Conservation (phyloP, 2,329 filamentous ascomycete species). For the Neophaeococcomyces mojaviensis region DNA sequence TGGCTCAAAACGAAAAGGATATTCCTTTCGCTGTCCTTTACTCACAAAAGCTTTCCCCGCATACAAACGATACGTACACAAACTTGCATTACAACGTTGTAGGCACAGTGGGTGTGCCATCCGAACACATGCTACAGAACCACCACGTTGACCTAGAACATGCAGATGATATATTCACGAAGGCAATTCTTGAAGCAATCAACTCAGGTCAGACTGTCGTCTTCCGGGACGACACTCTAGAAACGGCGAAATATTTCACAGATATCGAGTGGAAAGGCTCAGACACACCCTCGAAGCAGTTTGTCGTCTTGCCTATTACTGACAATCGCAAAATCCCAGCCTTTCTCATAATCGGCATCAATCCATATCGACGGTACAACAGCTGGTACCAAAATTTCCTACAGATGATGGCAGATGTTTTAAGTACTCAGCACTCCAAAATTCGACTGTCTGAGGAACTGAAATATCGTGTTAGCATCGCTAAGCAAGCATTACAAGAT, state of each 20-base stretch:
- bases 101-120: constrained; percentile 1
- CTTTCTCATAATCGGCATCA: constrained; percentile 7
- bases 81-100: background rate
- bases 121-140: background rate
- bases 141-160: background rate
- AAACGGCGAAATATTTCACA: background rate
- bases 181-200: background rate
- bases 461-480: constrained; percentile 1
- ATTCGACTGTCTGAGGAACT: constrained; percentile 8
- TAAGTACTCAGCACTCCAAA: background rate
- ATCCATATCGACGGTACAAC: constrained; percentile 9
- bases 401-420: background rate
- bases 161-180: background rate
- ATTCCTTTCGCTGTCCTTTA: constrained; percentile 48
- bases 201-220: background rate
- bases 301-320: constrained; percentile 3
- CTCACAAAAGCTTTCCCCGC: constrained; percentile 41
- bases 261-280: constrained; percentile 7
- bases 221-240: background rate
- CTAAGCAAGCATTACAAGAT: background rate
- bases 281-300: constrained; percentile 4
- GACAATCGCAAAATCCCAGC: background rate
- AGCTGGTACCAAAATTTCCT: constrained; percentile 7
- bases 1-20: constrained; percentile 41
- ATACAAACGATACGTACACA: background rate